Base-by-base conservation (phyloP, 78 protist species). In the Dictyostelium discoideum region DNA sequence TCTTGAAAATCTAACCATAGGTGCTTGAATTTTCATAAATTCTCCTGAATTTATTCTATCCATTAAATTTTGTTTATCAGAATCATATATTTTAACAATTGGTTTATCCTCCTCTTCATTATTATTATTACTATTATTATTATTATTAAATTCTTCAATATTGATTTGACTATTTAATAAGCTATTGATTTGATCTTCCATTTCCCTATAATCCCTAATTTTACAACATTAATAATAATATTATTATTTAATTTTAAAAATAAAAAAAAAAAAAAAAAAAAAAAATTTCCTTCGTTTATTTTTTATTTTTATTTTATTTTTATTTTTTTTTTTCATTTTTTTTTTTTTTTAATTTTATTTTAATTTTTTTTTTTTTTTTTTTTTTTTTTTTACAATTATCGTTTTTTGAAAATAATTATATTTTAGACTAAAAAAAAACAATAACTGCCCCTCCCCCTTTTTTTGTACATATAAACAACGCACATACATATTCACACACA, bases 1-100 rank as follows among this genome's bases (percentile, higher is more conserved):
- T 73, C 90, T 92, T 18, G 94, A 85, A 48, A 93, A 97, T 39
- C 98, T 90, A 26, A 97, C 98, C 98, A 97, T 97, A 4, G 98
- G 98, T 48, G 98, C 98, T 39, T 86, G 84, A 8, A 96, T 89
- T 26, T 86, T 84, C 88, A 92, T 82, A 82, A 90, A 90, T 10
- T 90, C 95, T 22, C 95, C 95, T n/a, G 20, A 32, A 48, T 90
- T 14, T 13, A 90, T 83, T 82, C 88, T 90, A 26, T 90, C 95
- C 18, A 90, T 18, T 14, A 90, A 22, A 44, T 67, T 39, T 46
- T 50, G 26, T 37, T 78, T 87, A n/a, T 60, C 44, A 22, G 32
- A 11, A 29, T 82, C 86, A 82, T 82, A 79, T 8, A 79, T 18
- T 10, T 79, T 79, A 18, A 79, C 84, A 24, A 79, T 40, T 16